Evolutionary conservation across 2,329 filamentous ascomycete genomes (phyloP).

Genomic region (Hypocreales sp.): DNA sequence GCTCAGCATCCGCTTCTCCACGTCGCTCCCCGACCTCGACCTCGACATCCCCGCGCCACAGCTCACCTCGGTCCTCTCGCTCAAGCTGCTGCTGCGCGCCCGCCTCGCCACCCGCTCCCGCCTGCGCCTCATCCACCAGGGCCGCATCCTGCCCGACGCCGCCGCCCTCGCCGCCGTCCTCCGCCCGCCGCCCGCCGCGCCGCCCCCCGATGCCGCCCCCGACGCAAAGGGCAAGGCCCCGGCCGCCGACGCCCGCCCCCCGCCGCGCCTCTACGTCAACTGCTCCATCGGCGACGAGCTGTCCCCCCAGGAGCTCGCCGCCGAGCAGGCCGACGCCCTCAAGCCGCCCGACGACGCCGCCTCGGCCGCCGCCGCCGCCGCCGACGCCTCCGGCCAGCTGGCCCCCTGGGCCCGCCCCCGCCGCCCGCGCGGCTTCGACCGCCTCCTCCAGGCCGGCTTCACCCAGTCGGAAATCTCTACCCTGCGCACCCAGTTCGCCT

Average conservation of each 20-base stretch:
- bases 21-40: conserved; percentile 66
- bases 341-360: conserved; percentile 20
- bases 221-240: conserved; percentile 39
- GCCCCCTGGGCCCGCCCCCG: conserved; percentile 16
- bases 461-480: conserved; percentile 68
- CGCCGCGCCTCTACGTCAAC: conserved; percentile 65
- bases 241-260: conserved; percentile 20
- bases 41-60: conserved; percentile 57
- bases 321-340: conserved; percentile 39
- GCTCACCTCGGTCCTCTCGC: conserved; percentile 55
- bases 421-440: conserved; percentile 64
- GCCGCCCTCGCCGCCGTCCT: conserved; percentile 54
- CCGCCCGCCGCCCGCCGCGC: conserved; percentile 43
- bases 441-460: conserved; percentile 69
- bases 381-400: conserved; percentile 12
- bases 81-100: conserved; percentile 70
- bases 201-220: conserved; percentile 32
- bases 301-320: conserved; percentile 49
- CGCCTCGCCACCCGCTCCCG: conserved; percentile 55
- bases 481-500: conserved; percentile 75
- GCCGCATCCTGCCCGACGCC: conserved; percentile 67
- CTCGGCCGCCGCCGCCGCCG: conserved; percentile 26
- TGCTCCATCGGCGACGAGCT: conserved; percentile 78
- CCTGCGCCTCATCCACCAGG: conserved; percentile 79
- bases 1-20: conserved; percentile 82